Base-by-base conservation (phyloP, 129 eudicot species). In the Artemisia argyi region DNA sequence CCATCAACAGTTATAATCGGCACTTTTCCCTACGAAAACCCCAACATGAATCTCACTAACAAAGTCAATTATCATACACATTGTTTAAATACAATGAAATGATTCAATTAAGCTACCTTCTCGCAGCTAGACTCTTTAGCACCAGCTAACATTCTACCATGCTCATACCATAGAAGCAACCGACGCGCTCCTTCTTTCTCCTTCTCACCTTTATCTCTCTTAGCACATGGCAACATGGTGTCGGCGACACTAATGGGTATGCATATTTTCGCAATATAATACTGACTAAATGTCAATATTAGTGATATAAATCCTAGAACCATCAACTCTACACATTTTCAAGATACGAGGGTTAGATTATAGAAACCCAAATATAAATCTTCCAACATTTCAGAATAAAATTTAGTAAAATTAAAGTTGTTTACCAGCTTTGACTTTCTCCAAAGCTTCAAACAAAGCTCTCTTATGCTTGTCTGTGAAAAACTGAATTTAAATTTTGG, bases 281-380 rank as follows among this genome's bases (percentile, higher is more conserved):
- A 78, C 59, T 87, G 95, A 82, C 88, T 80, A 75, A 91, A 91
- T 70, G 93, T 89, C 71, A 91, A 81, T 32, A 85, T 74, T 50
- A 93, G 66, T 1, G 98, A 93, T 63, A 89, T 93, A 83, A 89
- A 89, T 14, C 98, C 98, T 5, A 93, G 85, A 80, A 93, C 66
- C 98, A 92, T 92, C 92, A 92, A 76, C 84, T 92, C 98, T 92
- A 86, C 85, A 76, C 61, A 64, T 65, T 19, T 65, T 18, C 30
- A 73, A 39, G 0, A 35, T 73, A 26, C 16, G 70, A 11, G 9
- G 15, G 52, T 79, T 53, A 61, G 58, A 49, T 15, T 63, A 26
- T 63, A 26, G 17, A 12, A 60, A 59, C n/a, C 1, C n/a, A 22
- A 59, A 59, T 22, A 19, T 5, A 59, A 19, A 18, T 60, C 44